Percentiles rank a stretch among this genome's conserved stretches.
Conservation (phyloP, 2,329 filamentous ascomycete genomes). For the Xylaria polymorpha region DNA sequence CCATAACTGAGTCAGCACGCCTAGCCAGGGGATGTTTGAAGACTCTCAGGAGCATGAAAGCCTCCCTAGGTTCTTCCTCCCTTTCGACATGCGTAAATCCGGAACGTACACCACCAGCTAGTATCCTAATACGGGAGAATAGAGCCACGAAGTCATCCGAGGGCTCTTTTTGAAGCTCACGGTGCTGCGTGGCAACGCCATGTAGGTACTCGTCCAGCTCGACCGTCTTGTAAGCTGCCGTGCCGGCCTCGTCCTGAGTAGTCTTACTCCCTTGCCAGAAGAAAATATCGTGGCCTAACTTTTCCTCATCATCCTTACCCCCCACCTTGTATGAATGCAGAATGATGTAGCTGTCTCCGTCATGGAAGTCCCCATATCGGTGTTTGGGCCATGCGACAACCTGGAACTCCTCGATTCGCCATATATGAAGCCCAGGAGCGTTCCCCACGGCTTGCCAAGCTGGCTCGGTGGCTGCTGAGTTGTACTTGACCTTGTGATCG, state of each 20-base stretch:
- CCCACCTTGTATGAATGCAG: slow-evolving; percentile 68
- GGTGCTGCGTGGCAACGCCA: slow-evolving; percentile 71
- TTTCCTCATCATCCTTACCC: slow-evolving; percentile 55
- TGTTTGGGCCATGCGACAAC: slow-evolving; percentile 70
- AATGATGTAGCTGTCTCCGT: slow-evolving; percentile 76
- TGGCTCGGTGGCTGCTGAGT: slow-evolving; percentile 72
- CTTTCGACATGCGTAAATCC: slow-evolving; percentile 73
- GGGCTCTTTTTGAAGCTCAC: slow-evolving; percentile 69
- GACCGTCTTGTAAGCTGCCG: slow-evolving; percentile 76
- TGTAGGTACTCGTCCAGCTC: slow-evolving; percentile 75
- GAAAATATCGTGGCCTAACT: slow-evolving; percentile 72
- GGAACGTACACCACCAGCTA: slow-evolving; percentile 68
- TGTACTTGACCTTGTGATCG: slow-evolving; percentile 75
- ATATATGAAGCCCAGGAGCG: slow-evolving; percentile 67
- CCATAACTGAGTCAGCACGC: slow-evolving; percentile 63
- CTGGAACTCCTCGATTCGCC: slow-evolving; percentile 75
- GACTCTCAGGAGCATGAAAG: slow-evolving; percentile 67
- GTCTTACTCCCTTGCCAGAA: slow-evolving; percentile 76
- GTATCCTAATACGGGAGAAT: slow-evolving; percentile 70
- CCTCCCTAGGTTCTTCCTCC: slow-evolving; percentile 55
- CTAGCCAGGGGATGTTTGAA: slow-evolving; percentile 67
- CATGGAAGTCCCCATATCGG: slow-evolving; percentile 70
- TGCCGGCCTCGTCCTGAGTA: slow-evolving; percentile 75
- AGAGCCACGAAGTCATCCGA: slow-evolving; percentile 70
- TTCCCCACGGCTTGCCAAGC: slow-evolving; percentile 73